phyloP scores from a whole-genome alignment of 179 eudicot genomes.

The Actinidia polygama region DNA sequence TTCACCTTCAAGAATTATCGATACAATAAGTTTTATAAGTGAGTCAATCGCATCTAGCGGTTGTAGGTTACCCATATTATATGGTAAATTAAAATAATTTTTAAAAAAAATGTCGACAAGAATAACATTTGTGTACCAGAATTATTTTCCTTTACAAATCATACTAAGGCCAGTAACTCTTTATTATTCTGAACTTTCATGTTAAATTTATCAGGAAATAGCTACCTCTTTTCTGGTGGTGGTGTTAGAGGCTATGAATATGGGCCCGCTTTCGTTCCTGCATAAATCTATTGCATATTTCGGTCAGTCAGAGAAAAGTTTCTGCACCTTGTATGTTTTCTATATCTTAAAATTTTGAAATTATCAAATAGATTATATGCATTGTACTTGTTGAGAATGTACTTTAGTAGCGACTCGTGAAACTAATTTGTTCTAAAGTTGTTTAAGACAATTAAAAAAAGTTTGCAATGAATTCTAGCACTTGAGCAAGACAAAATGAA shows the following conservation, averaged over 20 bases:
- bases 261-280: conserved; percentile 94
- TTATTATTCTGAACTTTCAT: not conserved
- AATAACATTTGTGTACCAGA: not conserved
- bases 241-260: conserved; percentile 68
- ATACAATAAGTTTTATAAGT: too few species aligned
- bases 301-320: conserved; percentile 90
- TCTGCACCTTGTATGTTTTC: conserved; percentile 73
- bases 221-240: conserved; percentile 86
- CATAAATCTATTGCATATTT: conserved; percentile 81
- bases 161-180: not conserved
- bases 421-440: conserved; percentile 9
- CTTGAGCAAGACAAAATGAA: too few species aligned
- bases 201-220: conserved; percentile 64
- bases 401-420: not conserved
- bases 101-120: too few species aligned
- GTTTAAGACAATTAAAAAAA: not conserved
- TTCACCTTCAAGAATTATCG: too few species aligned
- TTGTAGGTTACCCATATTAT: too few species aligned
- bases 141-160: not conserved
- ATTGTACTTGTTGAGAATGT: not conserved
- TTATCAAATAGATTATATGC: not conserved
- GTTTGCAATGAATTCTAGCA: too few species aligned
- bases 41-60: too few species aligned
- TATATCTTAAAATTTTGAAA: not conserved
- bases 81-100: too few species aligned